These are phyloP conservation scores for Lactarius sp. DNA, from an alignment of 768 basidiomycete species.

Conservation along the genomic window DNA sequence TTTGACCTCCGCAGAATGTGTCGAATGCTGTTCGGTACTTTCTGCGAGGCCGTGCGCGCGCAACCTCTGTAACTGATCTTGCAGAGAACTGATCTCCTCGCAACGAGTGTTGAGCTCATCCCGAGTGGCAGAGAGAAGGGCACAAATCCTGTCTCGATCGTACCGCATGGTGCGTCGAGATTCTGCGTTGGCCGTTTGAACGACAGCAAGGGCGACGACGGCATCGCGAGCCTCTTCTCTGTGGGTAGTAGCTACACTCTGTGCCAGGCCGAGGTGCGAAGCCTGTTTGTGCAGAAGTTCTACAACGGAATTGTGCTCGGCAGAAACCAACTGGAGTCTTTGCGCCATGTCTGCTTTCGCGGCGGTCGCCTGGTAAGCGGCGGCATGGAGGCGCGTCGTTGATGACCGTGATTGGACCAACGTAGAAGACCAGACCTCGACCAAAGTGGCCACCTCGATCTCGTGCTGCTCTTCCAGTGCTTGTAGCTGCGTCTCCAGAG, in stretches of 20 bases:
- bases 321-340: slow-evolving; percentile 7
- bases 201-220: slow-evolving; percentile 11
- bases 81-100: slow-evolving; percentile 14
- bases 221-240: slow-evolving; percentile 12
- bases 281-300: slow-evolving; percentile 7
- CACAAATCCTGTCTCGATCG: slow-evolving; percentile 16
- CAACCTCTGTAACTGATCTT: slow-evolving; percentile 17
- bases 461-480: slow-evolving; percentile 28
- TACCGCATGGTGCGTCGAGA: slow-evolving; percentile 1
- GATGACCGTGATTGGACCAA: slow-evolving; percentile 15
- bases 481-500: slow-evolving; percentile 32
- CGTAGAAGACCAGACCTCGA: slow-evolving; percentile 26
- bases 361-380: neutral
- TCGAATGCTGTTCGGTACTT: neutral
- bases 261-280: slow-evolving; percentile 1
- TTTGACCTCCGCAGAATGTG: slow-evolving; percentile 12
- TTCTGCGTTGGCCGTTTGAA: slow-evolving; percentile 9
- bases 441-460: slow-evolving; percentile 28
- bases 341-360: neutral
- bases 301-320: neutral
- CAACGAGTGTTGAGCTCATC: slow-evolving; percentile 16
- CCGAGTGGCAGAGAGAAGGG: slow-evolving; percentile 15
- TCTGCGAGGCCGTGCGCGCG: slow-evolving; percentile 14
- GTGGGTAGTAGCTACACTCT: neutral
- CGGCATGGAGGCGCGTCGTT: neutral